These are phyloP conservation scores for Leishmania guyanensis DNA, from an alignment of 208 protist genomes.

Conservation along the genomic window DNA sequence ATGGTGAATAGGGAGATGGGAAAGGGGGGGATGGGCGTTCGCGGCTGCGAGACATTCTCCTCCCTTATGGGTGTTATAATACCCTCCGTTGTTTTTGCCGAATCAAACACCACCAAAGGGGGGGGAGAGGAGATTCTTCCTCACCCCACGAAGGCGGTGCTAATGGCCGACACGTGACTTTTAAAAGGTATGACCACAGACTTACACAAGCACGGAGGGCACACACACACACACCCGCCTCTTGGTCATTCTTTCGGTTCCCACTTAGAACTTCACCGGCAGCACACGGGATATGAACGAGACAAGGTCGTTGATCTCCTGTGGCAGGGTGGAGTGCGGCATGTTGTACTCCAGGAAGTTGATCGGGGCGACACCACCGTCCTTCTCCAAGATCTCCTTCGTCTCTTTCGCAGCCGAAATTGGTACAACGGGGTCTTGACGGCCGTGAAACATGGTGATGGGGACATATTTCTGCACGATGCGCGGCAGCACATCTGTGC, in stretches of 20 bases:
- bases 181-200: neutral
- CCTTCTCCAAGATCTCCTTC: constrained; percentile 46
- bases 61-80: neutral
- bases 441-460: constrained; percentile 81
- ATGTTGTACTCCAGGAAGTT: constrained; percentile 81
- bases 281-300: constrained; percentile 62
- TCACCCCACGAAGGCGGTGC: neutral
- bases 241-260: neutral
- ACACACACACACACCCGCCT: constrained; percentile 4
- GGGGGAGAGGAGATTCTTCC: neutral
- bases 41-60: neutral
- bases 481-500: constrained; percentile 49
- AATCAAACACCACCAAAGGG: neutral
- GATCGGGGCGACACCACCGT: constrained; percentile 35
- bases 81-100: neutral
- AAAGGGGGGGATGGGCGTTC: neutral
- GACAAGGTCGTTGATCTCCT: constrained; percentile 78
- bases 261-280: constrained; percentile 33
- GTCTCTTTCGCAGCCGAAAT: constrained; percentile 51
- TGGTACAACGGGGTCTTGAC: constrained; percentile 75
- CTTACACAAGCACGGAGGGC: neutral
- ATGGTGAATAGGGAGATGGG: neutral
- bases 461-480: constrained; percentile 37
- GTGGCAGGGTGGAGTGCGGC: constrained; percentile 65
- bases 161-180: neutral